Base-by-base conservation (phyloP, 2,329 filamentous ascomycete genomes). In the Trichoderma sp. region DNA sequence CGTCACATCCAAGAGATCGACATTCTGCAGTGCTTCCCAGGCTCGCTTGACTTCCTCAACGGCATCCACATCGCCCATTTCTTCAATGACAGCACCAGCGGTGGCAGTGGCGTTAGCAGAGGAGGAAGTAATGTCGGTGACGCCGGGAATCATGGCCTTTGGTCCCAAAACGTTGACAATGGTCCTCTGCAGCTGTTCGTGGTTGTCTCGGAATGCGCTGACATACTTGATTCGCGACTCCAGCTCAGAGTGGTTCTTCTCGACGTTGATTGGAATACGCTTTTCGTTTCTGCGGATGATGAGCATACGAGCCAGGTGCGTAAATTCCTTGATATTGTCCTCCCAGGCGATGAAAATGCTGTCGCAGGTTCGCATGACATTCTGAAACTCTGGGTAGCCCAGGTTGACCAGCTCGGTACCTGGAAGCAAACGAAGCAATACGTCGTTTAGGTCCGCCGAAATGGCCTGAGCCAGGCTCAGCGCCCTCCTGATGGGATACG, bases 211-310 rank as follows among this genome's bases (percentile, higher is more conserved):
- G 83, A 99, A 99, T 22, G 92, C 97, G 74, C 89, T 89, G 71
- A 99, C 93, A 78, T 99, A 99, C 75, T 92, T 93, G 72, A 99
- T 84, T 52, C 95, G 89, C 70, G 95, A 90, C 79, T 98, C 93
- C 29, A 95, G 92, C 77, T 94, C 92, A 45, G 88, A 90, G 77
- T 99, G 95, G 73, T 92, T 91, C 70, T 93, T 91, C 71, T 85
- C 87, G 77, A 99, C 94, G 82, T 98, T 98, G 83, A 99, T 98
- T 5, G 94, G 94, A 71, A 99, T 97, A 78, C 99, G 99, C 78
- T 97, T 97, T 79, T 98, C 96, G 75, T 97, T 96, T 73, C 95
- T 89, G 73, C 94, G 91, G 71, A 94, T 88, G 3, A 93, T 97
- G 7, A 97, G 93, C 75, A 99, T 96, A 80, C 95, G 92, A 37